Evolutionary conservation across 768 basidiomycete species (phyloP), one percentile per base, ranked within the genome.

Genomic region (Lenzites betulinus): DNA sequence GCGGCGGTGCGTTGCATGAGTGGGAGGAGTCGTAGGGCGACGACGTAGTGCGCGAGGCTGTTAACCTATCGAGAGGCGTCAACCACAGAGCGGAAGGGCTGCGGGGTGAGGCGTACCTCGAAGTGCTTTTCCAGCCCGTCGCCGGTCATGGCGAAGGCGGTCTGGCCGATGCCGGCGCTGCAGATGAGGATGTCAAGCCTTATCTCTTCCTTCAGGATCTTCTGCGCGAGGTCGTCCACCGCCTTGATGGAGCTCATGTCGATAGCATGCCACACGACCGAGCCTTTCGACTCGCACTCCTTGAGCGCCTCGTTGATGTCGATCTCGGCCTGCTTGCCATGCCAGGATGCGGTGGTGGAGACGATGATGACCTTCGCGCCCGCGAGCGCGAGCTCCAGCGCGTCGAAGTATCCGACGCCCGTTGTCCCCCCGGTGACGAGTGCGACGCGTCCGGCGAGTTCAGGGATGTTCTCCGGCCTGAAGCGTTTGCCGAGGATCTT

Each of bases 381-480:
- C 7, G 64, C 66, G 5, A 59, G 60, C 1, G 70, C 70, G 51
- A 71, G 66, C 22, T 59, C 64, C 18, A 71, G 70, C n/a, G 73
- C 73, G 58, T 71, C 71, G 60, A 69, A 69, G 54, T 66, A 72
- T 13, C 68, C 69, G 18, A 71, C 66, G 13, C 65, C 67, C 4
- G 63, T 64, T 5, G 68, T 68, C 2, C 68, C 70, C 2, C 70
- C 68, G 9, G 70, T 68, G 47, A 71, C 68, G 51, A 71, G 60
- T 6, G 68, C 68, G 47, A 67, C 66, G 50, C 68, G 68, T 8
- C 67, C 67, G 8, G 62, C 47, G 57, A 69, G 65, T 54, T 68
- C 61, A 7, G 70, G 70, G 48, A 71, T 68, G 23, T 68, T 46
- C 25, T 71, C 66, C 20, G 63, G 62, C n/a, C 60, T 57, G 66